Evolutionary conservation across 306 rosid species (phyloP), one percentile per base, ranked within the genome.

Genomic region (Crataegus laevigata): DNA sequence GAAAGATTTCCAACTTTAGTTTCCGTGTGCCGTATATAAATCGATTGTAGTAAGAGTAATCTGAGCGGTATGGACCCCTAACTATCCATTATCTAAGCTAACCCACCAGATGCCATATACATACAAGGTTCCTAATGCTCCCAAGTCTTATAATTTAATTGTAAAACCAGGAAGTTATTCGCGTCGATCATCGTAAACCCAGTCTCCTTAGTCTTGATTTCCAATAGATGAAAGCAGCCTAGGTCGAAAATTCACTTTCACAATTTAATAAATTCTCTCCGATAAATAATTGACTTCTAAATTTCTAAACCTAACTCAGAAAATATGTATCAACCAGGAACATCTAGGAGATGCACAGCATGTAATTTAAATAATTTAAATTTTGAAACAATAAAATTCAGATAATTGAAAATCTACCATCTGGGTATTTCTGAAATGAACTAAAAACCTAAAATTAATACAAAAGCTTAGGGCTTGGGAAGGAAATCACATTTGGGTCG

Each of bases 401-500:
- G 19, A 52, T 3, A 34, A 60, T 38, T 30, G 25, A 29, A 55
- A 29, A 12, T 17, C 59, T 34, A 34, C 38, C 38, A 54, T 21
- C 26, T 15, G 79, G 81, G 60, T 34, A 78, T 47, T 24, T 32
- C 30, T 24, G 54, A 75, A 61, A 47, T 22, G 14, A 82, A 66
- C 72, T 47, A 3, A 74, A 84, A 75, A 50, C 47, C 43, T 55
- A 14, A 52, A 71, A 57, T 82, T n/a, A 24, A 34, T 18, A 26
- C 66, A 29, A 68, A 71, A 78, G 30, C 10, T 71, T 12, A 64
- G 61, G 26, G 68, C 0, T 40, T 9, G 21, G 13, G 74, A 66
- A 77, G 54, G 38, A 63, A 70, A 67, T 77, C 87, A 94, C 98
- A 94, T 85, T 94, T 91, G 26, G 98, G 98, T 58, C 97, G 87